phyloP scores from a whole-genome alignment of 1,284 basidiomycete genomes.

The Malassezia equina region DNA sequence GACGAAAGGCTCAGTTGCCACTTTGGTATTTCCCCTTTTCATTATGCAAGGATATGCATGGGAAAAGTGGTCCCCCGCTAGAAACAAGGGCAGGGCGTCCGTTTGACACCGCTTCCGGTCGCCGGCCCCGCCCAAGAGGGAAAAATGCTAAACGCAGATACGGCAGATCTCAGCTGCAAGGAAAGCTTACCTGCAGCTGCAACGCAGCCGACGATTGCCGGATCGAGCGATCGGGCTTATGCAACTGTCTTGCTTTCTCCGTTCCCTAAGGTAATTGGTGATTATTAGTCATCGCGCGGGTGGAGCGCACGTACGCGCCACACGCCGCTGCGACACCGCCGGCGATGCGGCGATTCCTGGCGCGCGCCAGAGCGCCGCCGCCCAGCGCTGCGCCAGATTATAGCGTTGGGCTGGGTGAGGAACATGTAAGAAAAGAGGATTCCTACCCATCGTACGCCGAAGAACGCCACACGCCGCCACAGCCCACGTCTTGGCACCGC shows the following conservation, averaged over 20 bases:
- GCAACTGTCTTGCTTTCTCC: neutral
- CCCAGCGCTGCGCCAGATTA: neutral
- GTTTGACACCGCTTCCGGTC: neutral
- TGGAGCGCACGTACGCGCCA: no score
- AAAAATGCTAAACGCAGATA: neutral
- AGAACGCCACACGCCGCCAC: neutral
- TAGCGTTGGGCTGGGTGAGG: neutral
- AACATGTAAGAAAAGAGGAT: neutral
- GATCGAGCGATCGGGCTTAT: neutral
- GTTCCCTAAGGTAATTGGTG: no score
- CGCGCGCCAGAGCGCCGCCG: constrained; percentile 1
- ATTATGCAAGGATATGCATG: neutral
- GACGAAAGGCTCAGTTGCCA: neutral
- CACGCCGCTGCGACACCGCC: neutral
- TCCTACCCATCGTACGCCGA: constrained; percentile 6
- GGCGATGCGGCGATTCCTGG: neutral
- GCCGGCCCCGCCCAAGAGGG: neutral
- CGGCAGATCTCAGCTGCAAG: neutral
- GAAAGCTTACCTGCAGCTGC: neutral
- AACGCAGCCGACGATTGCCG: neutral
- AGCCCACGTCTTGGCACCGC: neutral
- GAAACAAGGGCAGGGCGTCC: neutral
- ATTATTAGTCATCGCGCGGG: no score
- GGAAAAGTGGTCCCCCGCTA: neutral
- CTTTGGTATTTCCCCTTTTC: neutral